These are phyloP conservation scores for Malassezia nana DNA, from an alignment of 1,284 basidiomycete genomes.

Conservation along the genomic window DNA sequence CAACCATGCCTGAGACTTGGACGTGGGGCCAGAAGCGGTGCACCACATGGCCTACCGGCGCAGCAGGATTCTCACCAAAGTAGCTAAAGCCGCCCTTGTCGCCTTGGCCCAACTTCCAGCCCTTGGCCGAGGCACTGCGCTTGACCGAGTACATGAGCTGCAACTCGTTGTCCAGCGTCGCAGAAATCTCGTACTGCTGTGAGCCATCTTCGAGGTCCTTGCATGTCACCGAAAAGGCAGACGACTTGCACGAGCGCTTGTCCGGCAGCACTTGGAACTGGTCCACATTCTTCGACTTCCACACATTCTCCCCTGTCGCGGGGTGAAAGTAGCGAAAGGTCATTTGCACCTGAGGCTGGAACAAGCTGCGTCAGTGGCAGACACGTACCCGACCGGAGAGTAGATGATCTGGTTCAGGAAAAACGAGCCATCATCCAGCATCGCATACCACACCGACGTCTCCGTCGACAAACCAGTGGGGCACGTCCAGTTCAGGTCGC, in stretches of 20 bases:
- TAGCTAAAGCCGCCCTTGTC: conserved; percentile 78
- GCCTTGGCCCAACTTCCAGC: conserved; percentile 85
- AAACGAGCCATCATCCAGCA: conserved; percentile 69
- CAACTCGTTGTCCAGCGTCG: conserved; percentile 68
- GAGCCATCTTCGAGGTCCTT: conserved; percentile 60
- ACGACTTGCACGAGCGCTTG: conserved; percentile 78
- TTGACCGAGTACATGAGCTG: conserved; percentile 68
- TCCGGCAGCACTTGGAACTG: conserved; percentile 64
- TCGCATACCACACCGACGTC: conserved; percentile 80
- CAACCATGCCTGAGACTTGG: conserved; percentile 60
- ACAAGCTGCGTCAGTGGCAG: conserved; percentile 55
- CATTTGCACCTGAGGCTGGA: conserved; percentile 92
- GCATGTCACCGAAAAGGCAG: conserved; percentile 66
- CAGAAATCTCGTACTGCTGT: conserved; percentile 64
- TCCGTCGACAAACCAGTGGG: conserved; percentile 76
- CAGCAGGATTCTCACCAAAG: conserved; percentile 57
- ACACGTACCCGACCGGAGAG: conserved; percentile 76
- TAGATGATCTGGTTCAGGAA: conserved; percentile 89
- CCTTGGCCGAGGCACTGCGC: conserved; percentile 62
- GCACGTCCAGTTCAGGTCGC: conserved; percentile 74
- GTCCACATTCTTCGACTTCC: conserved; percentile 81
- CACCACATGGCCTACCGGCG: conserved; percentile 38
- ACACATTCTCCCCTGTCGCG: conserved; percentile 61
- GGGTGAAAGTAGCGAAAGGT: conserved; percentile 84
- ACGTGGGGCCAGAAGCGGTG: conserved; percentile 49